Evolutionary conservation across 176 grass and related monocot genomes (phyloP).

Genomic region (Bonia amplexicaulis): DNA sequence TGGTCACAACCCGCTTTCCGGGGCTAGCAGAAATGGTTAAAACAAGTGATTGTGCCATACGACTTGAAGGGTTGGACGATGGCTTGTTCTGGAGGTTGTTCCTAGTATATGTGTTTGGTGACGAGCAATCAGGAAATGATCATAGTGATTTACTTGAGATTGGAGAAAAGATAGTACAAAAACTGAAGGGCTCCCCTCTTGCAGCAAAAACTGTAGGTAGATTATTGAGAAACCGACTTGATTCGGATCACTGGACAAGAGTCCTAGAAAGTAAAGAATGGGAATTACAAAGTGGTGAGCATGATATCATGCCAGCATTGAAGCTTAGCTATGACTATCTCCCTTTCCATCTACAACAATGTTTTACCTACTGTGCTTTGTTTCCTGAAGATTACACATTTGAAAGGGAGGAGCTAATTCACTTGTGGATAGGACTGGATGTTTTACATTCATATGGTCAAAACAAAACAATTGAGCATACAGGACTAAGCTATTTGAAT

Average conservation of each 20-base stretch:
- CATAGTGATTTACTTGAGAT: too few relatives aligned
- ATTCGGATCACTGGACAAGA: neutral
- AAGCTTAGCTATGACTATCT: constrained; percentile 34
- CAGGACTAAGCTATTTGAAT: neutral
- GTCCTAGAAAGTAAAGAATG: constrained; percentile 14
- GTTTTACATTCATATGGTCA: neutral
- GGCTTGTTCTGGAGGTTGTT: rapidly evolving
- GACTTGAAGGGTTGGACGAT: neutral
- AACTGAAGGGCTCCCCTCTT: neutral
- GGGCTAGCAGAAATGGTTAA: neutral
- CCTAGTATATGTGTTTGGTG: neutral
- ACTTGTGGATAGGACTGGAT: constrained; percentile 27
- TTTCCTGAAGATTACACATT: constrained; percentile 37
- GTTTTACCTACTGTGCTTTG: constrained; percentile 26
- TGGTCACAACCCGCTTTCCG: neutral
- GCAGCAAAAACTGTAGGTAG: constrained; percentile 21
- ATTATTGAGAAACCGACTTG: neutral
- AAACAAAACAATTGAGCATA: neutral
- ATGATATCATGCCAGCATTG: constrained; percentile 40
- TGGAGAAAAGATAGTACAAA: rapidly evolving
- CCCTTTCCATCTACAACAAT: constrained; percentile 28
- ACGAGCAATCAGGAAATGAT: neutral
- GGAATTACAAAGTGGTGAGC: neutral
- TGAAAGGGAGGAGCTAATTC: neutral
- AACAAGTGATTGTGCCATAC: neutral